Conservation (phyloP, 2,329 filamentous ascomycete species). For the Colletotrichum chrysophilum region DNA sequence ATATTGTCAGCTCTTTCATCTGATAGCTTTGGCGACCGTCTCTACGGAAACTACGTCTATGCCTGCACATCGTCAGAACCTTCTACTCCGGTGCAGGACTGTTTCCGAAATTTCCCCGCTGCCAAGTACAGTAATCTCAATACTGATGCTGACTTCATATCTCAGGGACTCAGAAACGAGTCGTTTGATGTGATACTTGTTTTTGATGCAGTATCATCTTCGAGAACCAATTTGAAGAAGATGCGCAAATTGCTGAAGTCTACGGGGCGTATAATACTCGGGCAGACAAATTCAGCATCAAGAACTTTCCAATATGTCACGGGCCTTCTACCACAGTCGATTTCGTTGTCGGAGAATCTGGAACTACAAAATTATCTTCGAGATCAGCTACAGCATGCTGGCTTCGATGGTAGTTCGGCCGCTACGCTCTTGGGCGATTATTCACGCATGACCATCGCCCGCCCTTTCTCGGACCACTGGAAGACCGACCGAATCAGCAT, state of each 20-base stretch:
- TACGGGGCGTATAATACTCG: neutral
- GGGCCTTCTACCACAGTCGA: neutral
- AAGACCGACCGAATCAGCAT: neutral
- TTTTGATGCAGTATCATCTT: neutral
- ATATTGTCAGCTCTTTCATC: neutral
- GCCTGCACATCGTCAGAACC: slow-evolving; percentile 29
- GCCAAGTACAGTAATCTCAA: slow-evolving; percentile 23
- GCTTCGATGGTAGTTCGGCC: neutral
- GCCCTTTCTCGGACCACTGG: neutral
- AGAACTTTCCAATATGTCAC: neutral
- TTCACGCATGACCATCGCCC: neutral
- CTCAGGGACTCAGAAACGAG: slow-evolving; percentile 19
- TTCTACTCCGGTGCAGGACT: neutral
- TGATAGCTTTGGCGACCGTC: neutral
- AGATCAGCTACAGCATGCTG: neutral
- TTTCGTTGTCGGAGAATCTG: neutral
- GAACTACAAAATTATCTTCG: neutral
- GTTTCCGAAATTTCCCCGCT: neutral
- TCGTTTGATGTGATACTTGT: slow-evolving; percentile 33
- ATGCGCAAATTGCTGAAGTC: slow-evolving; percentile 5
- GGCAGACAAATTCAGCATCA: neutral
- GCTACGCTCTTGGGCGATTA: neutral
- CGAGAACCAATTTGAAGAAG: neutral
- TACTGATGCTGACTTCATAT: slow-evolving; percentile 30
- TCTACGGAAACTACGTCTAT: slow-evolving; percentile 26